Base-by-base conservation (phyloP, 2,329 filamentous ascomycete species). In the Sclerotinia subarctica region DNA sequence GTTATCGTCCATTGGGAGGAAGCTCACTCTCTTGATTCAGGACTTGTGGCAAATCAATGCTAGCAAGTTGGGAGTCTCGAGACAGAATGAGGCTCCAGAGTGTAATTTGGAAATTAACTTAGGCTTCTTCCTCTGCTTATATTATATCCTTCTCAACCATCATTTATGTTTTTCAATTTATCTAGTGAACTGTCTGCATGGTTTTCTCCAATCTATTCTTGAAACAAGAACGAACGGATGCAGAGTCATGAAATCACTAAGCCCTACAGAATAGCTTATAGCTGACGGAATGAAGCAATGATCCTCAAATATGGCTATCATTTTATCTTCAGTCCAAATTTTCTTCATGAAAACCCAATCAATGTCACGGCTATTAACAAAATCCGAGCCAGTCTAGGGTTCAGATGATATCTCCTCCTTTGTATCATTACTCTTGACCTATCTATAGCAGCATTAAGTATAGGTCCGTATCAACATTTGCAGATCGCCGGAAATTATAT, bases 401-500 rank as follows among this genome's bases (percentile, higher is more conserved):
- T 17, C 46, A 29, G 24, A 54, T 29, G 17, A 64, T 42, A 6
- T n/a, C 10, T 10, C 46, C 24, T 13, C 46, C 8, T 32, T 46
- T 15, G 19, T 38, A 44, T 63, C 49, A 15, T 47, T 53, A 52
- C 10, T 46, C 19, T 44, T 1, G 46, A 64, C 17, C 8, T 64
- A 35, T 35, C 47, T 54, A 11, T 53, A 11, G 49, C 35, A 21
- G 32, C 8, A 42, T 21, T 32, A 13, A 26, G 1, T 53, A 5
- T 46, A 13, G 49, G 35, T 54, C 29, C 24, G 11, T 47, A 19
- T 7, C 32, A n/a, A 13, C 26, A n/a, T 13, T 19, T 15, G 0
- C 24, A 11, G 29, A 7, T 10, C 3, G 0, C 3, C 26, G 6
- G 8, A 13, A 15, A 64, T 1, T 5, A 32, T 21, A 0, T 0